Conservation (phyloP, 305 asterid species). For the Andrographis paniculata region DNA sequence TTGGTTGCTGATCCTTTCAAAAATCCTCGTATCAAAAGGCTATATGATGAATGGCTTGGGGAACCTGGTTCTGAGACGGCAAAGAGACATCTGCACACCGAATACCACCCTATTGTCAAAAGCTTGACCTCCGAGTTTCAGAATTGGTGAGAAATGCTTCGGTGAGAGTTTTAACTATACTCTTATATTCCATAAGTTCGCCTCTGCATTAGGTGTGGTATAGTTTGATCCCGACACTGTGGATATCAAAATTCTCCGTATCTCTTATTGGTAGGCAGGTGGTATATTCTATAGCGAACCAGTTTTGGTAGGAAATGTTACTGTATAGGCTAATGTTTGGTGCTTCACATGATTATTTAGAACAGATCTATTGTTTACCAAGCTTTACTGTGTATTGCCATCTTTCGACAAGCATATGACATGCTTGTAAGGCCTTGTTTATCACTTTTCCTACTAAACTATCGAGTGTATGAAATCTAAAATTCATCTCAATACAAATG, state of each 20-base stretch:
- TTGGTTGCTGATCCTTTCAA: constrained; percentile 49
- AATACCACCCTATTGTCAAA: constrained; percentile 68
- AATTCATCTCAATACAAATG: no score
- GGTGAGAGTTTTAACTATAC: constrained; percentile 4
- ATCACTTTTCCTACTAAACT: no score
- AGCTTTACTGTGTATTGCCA: no score
- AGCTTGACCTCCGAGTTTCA: constrained; percentile 82
- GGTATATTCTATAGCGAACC: constrained; percentile 18
- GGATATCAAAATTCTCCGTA: constrained; percentile 6
- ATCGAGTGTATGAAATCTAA: no score
- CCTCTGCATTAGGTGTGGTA: background rate
- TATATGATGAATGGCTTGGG: constrained; percentile 77
- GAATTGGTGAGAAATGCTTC: constrained; percentile 55
- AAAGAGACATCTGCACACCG: constrained; percentile 62
- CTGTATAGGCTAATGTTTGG: constrained; percentile 10
- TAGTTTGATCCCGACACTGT: constrained; percentile 8
- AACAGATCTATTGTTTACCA: no score
- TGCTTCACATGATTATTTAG: no score
- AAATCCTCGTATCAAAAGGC: constrained; percentile 41
- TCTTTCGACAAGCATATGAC: no score
- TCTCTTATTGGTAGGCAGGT: constrained; percentile 9
- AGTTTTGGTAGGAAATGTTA: constrained; percentile 31
- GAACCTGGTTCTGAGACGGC: constrained; percentile 84
- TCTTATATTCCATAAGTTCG: constrained; percentile 11
- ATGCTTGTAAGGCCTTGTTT: no score